A percentile compares a stretch with the other conserved stretches of the same genome.
Evolutionary conservation across 2,329 filamentous ascomycete genomes (phyloP).

Genomic region (Metarhizium robertsii): DNA sequence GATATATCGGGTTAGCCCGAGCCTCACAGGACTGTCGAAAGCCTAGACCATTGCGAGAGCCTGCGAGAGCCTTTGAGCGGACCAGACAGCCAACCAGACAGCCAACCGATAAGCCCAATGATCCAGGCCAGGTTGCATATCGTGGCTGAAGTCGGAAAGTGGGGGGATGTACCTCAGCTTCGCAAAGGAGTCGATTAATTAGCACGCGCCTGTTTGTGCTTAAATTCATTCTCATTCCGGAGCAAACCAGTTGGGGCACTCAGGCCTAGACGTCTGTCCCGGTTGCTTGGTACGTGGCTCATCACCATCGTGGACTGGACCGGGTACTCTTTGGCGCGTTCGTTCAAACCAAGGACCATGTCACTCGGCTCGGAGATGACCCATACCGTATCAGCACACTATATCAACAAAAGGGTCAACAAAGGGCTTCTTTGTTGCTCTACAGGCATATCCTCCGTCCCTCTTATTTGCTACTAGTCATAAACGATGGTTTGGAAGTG

Average conservation of each 20-base stretch:
- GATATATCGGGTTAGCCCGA: not conserved
- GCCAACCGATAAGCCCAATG: not conserved
- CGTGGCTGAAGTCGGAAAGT: slow-evolving; percentile 1
- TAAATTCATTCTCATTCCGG: not conserved
- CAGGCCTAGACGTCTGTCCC: not conserved
- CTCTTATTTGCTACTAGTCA: too few relatives aligned
- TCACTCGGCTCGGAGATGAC: too few relatives aligned
- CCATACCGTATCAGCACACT: too few relatives aligned
- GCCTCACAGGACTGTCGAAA: not conserved
- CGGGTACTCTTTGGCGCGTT: not conserved
- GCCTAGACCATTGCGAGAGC: not conserved
- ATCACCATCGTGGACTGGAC: not conserved
- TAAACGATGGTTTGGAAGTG: too few relatives aligned
- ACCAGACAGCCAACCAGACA: too few relatives aligned
- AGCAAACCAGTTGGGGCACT: not conserved
- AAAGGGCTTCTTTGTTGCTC: too few relatives aligned
- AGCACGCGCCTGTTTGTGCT: not conserved
- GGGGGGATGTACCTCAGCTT: not conserved
- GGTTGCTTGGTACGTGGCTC: slow-evolving; percentile 5
- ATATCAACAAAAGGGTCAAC: too few relatives aligned
- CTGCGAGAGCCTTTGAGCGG: not conserved
- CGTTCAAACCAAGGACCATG: too few relatives aligned
- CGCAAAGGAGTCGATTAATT: not conserved
- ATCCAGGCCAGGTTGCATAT: not conserved
- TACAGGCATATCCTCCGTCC: too few relatives aligned